Evolutionary conservation across 2,329 filamentous ascomycete species (phyloP).

Genomic region (Metarhizium album): DNA sequence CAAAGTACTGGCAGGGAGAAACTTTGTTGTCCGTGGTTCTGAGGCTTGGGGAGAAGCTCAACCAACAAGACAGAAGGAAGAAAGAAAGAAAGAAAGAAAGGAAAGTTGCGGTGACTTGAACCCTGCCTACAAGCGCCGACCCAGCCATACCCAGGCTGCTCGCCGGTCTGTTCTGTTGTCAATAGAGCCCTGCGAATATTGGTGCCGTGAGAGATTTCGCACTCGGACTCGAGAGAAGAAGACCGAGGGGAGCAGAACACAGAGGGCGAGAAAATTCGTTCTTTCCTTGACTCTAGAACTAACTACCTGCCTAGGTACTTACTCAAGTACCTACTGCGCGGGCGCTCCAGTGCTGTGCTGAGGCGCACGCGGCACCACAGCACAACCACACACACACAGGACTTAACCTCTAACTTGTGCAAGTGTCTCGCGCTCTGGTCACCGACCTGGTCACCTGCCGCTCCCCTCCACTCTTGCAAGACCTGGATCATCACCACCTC

Average conservation of each 20-base stretch:
- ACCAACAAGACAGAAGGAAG: too few relatives aligned
- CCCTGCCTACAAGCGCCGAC: background rate
- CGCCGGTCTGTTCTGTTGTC: background rate
- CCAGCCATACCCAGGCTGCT: background rate
- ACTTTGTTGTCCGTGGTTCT: background rate
- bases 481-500: background rate
- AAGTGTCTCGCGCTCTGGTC: conserved; percentile 3
- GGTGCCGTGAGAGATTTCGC: background rate
- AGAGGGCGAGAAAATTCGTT: background rate
- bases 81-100: background rate
- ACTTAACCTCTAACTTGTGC: background rate
- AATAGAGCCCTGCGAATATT: background rate
- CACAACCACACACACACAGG: background rate
- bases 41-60: conserved; percentile 3
- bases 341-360: background rate
- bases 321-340: background rate
- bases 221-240: background rate
- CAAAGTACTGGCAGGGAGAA: background rate
- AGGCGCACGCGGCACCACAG: background rate
- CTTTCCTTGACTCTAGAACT: background rate
- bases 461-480: background rate
- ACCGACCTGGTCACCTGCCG: conserved; percentile 1
- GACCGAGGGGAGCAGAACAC: background rate
- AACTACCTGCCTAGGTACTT: background rate
- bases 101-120: background rate